phyloP scores from a whole-genome alignment of 2,329 filamentous ascomycete species.

The Penicillium psychrosexuale region DNA sequence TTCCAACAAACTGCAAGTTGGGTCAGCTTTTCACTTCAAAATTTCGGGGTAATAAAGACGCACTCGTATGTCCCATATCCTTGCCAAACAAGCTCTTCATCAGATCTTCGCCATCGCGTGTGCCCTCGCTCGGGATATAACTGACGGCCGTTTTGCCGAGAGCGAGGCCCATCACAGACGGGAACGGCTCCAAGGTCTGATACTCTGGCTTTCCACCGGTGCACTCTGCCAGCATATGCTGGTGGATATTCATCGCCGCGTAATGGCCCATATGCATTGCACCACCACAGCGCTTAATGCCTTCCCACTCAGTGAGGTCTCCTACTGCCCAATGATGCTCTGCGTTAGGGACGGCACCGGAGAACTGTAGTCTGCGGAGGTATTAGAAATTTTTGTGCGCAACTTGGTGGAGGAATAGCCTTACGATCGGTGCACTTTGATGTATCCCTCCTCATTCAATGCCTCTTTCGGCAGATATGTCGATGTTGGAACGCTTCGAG shows the following conservation, averaged over 20 bases:
- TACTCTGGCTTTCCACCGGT: slow-evolving; percentile 46
- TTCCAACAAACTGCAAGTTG: slow-evolving; percentile 53
- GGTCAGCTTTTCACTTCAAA: slow-evolving; percentile 5
- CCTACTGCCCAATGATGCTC: slow-evolving; percentile 65
- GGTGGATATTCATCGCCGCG: slow-evolving; percentile 65
- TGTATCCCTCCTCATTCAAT: slow-evolving; percentile 63
- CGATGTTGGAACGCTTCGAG: slow-evolving; percentile 60
- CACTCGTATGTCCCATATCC: slow-evolving; percentile 64
- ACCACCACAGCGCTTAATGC: slow-evolving; percentile 74
- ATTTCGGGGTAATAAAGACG: slow-evolving; percentile 32
- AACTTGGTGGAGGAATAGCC: not conserved
- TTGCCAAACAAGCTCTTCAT: slow-evolving; percentile 64
- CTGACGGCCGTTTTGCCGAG: slow-evolving; percentile 67
- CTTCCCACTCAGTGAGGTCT: slow-evolving; percentile 68
- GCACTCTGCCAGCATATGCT: slow-evolving; percentile 53
- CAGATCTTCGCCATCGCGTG: slow-evolving; percentile 60
- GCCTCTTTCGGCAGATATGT: slow-evolving; percentile 58
- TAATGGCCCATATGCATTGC: slow-evolving; percentile 72
- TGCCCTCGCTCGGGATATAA: slow-evolving; percentile 58
- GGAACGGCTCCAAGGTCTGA: slow-evolving; percentile 52
- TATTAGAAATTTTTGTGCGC: not conserved
- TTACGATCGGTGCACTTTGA: slow-evolving; percentile 57
- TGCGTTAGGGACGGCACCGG: slow-evolving; percentile 54
- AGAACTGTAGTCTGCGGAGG: slow-evolving; percentile 53
- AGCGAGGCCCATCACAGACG: slow-evolving; percentile 67